Percentiles rank a stretch among this genome's conserved stretches.
phyloP scores from a whole-genome alignment of 2,329 filamentous ascomycete species.

The Colletotrichum sp. region DNA sequence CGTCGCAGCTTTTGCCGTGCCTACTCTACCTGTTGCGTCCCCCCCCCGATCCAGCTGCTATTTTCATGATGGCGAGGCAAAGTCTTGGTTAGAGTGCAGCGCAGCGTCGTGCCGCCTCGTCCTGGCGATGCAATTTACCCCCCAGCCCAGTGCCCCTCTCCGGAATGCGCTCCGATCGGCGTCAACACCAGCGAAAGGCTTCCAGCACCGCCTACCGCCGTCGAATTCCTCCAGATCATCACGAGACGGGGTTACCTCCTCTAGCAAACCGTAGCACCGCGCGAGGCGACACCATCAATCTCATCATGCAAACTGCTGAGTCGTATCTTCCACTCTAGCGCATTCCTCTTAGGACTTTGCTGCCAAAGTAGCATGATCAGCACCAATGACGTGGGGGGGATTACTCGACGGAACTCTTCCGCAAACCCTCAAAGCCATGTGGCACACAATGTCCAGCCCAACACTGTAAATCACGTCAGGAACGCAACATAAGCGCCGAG shows the following conservation, averaged over 20 bases:
- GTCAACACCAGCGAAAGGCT: background rate
- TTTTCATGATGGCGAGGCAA: background rate
- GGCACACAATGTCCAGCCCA: background rate
- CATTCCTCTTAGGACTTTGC: background rate
- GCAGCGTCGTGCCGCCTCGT: background rate
- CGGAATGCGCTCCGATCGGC: background rate
- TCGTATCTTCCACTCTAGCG: background rate
- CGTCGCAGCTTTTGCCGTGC: background rate
- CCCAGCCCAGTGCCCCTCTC: background rate
- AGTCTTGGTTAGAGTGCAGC: background rate
- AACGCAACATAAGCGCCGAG: background rate
- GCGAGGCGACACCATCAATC: background rate
- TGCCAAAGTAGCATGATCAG: background rate
- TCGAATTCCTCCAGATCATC: background rate
- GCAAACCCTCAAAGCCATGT: background rate
- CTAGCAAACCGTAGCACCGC: background rate
- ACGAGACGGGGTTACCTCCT: background rate
- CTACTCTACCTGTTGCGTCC: background rate
- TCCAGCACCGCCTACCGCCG: background rate
- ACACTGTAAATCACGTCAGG: background rate
- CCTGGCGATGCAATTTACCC: background rate
- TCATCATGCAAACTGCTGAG: background rate
- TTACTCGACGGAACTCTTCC: background rate
- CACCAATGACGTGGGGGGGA: conserved; percentile 4
- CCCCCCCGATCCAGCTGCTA: background rate